Evolutionary conservation across 768 basidiomycete genomes (phyloP), one percentile per base, ranked within the genome.

Genomic region (Auriscalpium orientale): DNA sequence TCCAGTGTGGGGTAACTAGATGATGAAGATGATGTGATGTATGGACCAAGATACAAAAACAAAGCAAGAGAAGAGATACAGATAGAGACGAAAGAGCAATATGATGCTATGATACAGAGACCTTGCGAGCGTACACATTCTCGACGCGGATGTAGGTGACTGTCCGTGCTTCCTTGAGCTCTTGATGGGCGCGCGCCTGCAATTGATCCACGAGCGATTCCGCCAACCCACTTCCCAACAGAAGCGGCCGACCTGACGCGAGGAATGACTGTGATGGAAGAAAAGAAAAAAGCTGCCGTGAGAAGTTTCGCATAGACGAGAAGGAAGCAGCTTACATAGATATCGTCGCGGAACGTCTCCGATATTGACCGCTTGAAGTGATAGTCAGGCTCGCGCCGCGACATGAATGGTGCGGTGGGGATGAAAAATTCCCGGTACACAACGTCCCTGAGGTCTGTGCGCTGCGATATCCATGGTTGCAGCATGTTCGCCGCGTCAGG

Each of bases 361-460:
- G 55, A 35, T 48, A 57, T 54, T 8, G 50, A 8, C 45, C 53
- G 59, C 13, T 37, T 43, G 33, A 46, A 50, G 46, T 43, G 16
- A 33, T 60, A 57, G 20, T 74, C 75, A 22, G 68, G 70, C n/a
- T 62, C 66, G 0, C 65, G 57, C 3, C 62, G 53, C 11, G 60
- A 53, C 47, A 71, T 47, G 73, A 77, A 85, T 5, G 83, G 77
- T 8, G 80, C 79, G 9, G 78, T 73, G 8, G 85, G 85, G 15
- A 88, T 63, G 79, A 81, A 91, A 64, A 78, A 82, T 21, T 84
- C 79, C 44, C 76, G 69, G 60, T 78, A 77, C 2, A 79, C 77
- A 13, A 81, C 74, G 45, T 83, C 75, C 64, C 87, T 84, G 51
- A 87, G 85, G 8, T 72, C 69, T 5, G 76, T 74, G 61, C 87